Base-by-base conservation (phyloP, 2,329 filamentous ascomycete genomes). In the Huntiella moniliformis region DNA sequence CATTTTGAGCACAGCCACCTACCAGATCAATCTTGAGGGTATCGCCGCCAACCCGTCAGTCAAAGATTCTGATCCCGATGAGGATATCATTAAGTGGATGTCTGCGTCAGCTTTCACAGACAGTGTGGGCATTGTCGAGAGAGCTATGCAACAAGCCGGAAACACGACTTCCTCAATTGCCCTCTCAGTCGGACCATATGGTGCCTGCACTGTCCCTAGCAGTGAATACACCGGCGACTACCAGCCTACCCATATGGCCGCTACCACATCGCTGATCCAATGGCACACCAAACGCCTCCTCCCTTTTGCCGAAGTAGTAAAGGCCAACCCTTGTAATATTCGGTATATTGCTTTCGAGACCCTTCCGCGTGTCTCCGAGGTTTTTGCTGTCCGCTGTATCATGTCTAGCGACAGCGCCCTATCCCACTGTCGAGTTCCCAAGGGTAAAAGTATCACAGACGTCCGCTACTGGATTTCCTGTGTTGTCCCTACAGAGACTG, bases 181-280 rank as follows among this genome's bases (percentile, higher is more conserved):
- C 10, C 57, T 82, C 40, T 74, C 74, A 53, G 56, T 80, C 4
- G 78, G 78, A 0, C 73, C 78, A 0, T 81, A 81, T 50, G 78
- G 78, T 12, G 77, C 78, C 2, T 73, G 67, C 50, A 79, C 80
- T 73, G 58, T 69, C 13, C 78, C 78, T 1, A 68, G 72, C 22
- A 70, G 77, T 51, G 78, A 82, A 56, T 82, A 81, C 55, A 71
- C 64, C 35, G 78, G 75, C 1, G 54, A 57, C 2, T 82, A 82
- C 53, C 73, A 77, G 49, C 58, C 55, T 0, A 60, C 56, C 10
- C 69, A 73, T 52, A 53, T 62, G 38, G 60, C 58, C 1, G 56
- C 62, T 33, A 60, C 63, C 3, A 57, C 61, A 4, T 59, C 82
- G 40, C 59, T 60, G 8, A 53, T 56, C 8, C 53, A 56, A 6